Conservation (phyloP, 495 filamentous ascomycete species). For the Tuber microsphaerosporum region DNA sequence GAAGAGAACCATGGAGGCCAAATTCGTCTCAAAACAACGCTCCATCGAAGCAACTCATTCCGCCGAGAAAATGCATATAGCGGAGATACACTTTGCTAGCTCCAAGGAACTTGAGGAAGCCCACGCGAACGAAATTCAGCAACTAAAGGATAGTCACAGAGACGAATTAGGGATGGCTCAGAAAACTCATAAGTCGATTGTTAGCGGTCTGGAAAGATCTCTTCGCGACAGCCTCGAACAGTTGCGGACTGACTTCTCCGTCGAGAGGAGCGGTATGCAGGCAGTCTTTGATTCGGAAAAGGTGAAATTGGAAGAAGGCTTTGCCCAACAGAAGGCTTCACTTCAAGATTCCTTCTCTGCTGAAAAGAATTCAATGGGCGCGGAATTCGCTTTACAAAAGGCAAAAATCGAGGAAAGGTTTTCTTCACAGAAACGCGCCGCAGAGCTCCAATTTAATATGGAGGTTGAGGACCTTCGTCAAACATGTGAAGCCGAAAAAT, state of each 20-base stretch:
- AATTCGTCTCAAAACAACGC: constrained; percentile 33
- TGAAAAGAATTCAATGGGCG: constrained; percentile 31
- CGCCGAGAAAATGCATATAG: constrained; percentile 18
- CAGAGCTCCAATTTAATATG: constrained; percentile 41
- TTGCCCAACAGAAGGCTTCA: constrained; percentile 25
- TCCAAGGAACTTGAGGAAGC: constrained; percentile 31
- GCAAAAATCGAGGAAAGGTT: constrained; percentile 34
- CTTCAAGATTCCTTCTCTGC: constrained; percentile 30
- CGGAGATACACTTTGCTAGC: constrained; percentile 8
- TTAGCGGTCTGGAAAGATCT: constrained; percentile 29
- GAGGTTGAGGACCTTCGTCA: constrained; percentile 43
- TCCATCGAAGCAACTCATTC: constrained; percentile 30
- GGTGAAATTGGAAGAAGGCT: constrained; percentile 26
- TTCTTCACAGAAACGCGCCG: constrained; percentile 23
- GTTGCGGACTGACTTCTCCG: constrained; percentile 18
- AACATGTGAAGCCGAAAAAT: constrained; percentile 43
- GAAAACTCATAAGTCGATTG: constrained; percentile 18
- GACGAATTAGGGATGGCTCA: constrained; percentile 23
- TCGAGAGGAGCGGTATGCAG: constrained; percentile 46
- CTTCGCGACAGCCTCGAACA: background rate
- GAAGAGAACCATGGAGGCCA: constrained; percentile 30
- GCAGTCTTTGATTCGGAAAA: constrained; percentile 43
- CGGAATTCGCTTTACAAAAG: constrained; percentile 32
- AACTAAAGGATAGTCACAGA: constrained; percentile 22
- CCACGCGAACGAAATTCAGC: constrained; percentile 24